A percentile compares a stretch with the other conserved stretches of the same genome.
Conservation (phyloP, 495 filamentous ascomycete species). For the Penicillium bovifimosum region DNA sequence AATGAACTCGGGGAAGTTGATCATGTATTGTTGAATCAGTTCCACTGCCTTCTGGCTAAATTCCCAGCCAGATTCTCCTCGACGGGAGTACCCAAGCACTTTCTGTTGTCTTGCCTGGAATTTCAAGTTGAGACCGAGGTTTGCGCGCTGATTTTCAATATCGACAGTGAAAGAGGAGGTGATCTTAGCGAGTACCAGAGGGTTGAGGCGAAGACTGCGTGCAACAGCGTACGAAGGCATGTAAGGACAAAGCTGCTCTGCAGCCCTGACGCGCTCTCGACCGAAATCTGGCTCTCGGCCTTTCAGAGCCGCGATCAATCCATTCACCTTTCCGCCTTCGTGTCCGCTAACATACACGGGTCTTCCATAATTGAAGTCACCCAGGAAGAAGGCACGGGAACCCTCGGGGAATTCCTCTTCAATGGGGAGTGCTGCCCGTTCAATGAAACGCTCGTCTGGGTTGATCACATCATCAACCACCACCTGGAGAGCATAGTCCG, state of each 20-base stretch:
- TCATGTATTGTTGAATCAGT: conserved; percentile 83
- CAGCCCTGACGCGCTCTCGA: conserved; percentile 57
- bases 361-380: conserved; percentile 87
- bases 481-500: conserved; percentile 83
- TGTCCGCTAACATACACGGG: conserved; percentile 80
- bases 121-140: conserved; percentile 92
- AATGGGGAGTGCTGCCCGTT: conserved; percentile 76
- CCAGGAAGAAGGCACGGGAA: conserved; percentile 87
- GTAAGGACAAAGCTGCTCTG: conserved; percentile 66
- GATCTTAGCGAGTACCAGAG: conserved; percentile 88
- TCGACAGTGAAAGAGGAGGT: conserved; percentile 86
- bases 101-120: conserved; percentile 94
- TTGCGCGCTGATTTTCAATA: conserved; percentile 70
- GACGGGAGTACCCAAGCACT: conserved; percentile 91
- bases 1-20: conserved; percentile 90
- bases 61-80: conserved; percentile 82
- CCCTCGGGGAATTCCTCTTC: conserved; percentile 86
- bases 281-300: conserved; percentile 78
- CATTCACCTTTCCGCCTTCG: conserved; percentile 63
- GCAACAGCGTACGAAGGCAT: conserved; percentile 83
- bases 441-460: conserved; percentile 88
- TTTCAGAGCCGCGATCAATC: conserved; percentile 64
- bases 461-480: conserved; percentile 87
- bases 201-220: conserved; percentile 71
- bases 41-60: conserved; percentile 81